Percentiles rank a stretch among this genome's conserved stretches.
These are phyloP conservation scores for Sporothrix brasiliensis DNA, from an alignment of 2,329 filamentous ascomycete species.

Conservation along the genomic window DNA sequence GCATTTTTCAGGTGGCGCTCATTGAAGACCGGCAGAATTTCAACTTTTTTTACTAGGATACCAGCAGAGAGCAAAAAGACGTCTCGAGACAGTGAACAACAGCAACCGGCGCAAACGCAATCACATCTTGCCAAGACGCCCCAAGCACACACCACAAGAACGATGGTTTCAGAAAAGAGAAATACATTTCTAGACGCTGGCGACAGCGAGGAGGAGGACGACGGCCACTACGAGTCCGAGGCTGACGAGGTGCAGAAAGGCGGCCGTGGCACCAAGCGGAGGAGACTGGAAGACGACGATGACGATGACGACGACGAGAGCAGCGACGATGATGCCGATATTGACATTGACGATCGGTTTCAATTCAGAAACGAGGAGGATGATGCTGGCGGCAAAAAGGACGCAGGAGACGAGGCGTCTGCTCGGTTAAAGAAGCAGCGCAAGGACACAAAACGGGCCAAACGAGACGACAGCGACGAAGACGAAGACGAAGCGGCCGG, in stretches of 20 bases:
- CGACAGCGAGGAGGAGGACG: conserved; percentile 64
- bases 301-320: conserved; percentile 42
- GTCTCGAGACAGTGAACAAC: neutral
- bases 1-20: conserved; percentile 8
- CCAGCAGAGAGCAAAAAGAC: conserved; percentile 5
- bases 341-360: conserved; percentile 32
- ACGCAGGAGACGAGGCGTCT: neutral
- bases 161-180: conserved; percentile 69
- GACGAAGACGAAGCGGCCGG: neutral
- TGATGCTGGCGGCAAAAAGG: neutral
- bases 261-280: conserved; percentile 63
- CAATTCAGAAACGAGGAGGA: neutral
- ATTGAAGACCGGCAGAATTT: conserved; percentile 20
- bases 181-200: conserved; percentile 70
- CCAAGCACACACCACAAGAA: neutral
- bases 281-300: conserved; percentile 56
- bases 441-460: neutral
- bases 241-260: conserved; percentile 68
- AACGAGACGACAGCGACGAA: conserved; percentile 6
- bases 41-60: neutral
- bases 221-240: conserved; percentile 66
- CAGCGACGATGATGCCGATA: conserved; percentile 35
- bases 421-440: neutral
- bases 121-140: neutral
- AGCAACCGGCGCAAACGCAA: neutral